Percentiles rank a stretch among this genome's conserved stretches.
These are phyloP conservation scores for Letharia lupina DNA, from an alignment of 495 filamentous ascomycete genomes.

Conservation along the genomic window DNA sequence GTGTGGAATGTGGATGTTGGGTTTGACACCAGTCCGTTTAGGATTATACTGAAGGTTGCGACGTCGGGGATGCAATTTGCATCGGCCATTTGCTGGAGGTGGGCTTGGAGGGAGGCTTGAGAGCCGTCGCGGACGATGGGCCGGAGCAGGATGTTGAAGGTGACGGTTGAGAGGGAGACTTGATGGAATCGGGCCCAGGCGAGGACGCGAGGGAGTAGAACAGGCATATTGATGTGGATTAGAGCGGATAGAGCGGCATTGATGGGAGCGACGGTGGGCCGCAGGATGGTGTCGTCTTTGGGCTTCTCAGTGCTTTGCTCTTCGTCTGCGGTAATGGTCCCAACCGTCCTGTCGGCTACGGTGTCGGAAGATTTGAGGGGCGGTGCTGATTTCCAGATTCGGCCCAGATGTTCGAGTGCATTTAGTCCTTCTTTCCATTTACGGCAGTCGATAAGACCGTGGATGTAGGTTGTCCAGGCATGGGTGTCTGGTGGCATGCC, in stretches of 20 bases:
- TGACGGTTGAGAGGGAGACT: constrained; percentile 51
- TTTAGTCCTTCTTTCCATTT: constrained; percentile 40
- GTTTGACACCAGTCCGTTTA: constrained; percentile 40
- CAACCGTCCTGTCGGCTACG: constrained; percentile 1
- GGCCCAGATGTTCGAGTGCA: constrained; percentile 54
- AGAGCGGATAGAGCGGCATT: constrained; percentile 54
- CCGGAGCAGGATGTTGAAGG: constrained; percentile 61
- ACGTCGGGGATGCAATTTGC: constrained; percentile 40
- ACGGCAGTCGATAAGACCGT: constrained; percentile 45
- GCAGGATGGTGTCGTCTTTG: constrained; percentile 33
- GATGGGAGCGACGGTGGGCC: constrained; percentile 52
- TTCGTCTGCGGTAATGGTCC: neutral
- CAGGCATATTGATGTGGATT: constrained; percentile 31
- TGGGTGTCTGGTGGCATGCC: constrained; percentile 45
- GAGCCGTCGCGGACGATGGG: constrained; percentile 42
- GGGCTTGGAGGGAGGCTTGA: constrained; percentile 29
- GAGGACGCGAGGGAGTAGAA: constrained; percentile 43
- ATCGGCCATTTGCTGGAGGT: constrained; percentile 43
- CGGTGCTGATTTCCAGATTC: constrained; percentile 39
- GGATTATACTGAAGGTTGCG: constrained; percentile 47
- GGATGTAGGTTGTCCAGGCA: constrained; percentile 57
- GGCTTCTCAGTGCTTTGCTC: neutral
- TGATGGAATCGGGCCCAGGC: constrained; percentile 48
- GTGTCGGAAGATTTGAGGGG: constrained; percentile 3
- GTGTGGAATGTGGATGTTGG: constrained; percentile 20